These are phyloP conservation scores for Carex myosuroides DNA, from an alignment of 176 grass and related monocot genomes.

Conservation along the genomic window DNA sequence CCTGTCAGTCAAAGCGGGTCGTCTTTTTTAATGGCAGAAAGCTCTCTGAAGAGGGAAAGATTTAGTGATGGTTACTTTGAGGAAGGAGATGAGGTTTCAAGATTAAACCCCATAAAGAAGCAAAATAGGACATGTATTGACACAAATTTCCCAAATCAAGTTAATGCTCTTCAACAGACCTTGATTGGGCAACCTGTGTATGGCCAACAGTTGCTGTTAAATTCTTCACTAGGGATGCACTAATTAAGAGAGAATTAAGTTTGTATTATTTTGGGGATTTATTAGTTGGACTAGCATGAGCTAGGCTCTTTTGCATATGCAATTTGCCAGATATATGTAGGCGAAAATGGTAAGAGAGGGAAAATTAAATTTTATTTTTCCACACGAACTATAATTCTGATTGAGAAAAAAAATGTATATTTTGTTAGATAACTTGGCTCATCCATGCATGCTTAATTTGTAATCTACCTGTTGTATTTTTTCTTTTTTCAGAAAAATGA, in stretches of 20 bases:
- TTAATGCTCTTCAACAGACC: conserved; percentile 14
- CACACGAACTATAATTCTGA: background rate
- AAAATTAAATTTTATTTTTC: background rate
- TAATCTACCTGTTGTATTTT: background rate
- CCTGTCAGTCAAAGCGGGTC: background rate
- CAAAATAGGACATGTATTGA: conserved; percentile 44
- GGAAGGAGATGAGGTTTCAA: conserved; percentile 17
- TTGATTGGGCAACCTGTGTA: conserved; percentile 28
- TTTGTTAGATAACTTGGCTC: background rate
- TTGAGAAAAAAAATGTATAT: background rate
- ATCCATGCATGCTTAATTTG: background rate
- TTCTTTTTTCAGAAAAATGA: background rate
- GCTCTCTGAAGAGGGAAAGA: conserved; percentile 26
- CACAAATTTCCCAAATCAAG: conserved; percentile 42
- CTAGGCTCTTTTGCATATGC: background rate
- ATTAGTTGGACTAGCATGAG: background rate
- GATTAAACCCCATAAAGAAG: conserved; percentile 34
- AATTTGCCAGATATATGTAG: background rate
- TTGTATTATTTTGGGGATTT: background rate
- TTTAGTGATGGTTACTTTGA: conserved; percentile 18
- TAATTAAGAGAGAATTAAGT: conserved; percentile 22
- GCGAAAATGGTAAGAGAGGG: background rate
- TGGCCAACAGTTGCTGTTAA: conserved; percentile 49
- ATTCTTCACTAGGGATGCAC: conserved; percentile 47
- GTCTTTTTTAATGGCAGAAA: conserved; percentile 7